Evolutionary conservation across 495 filamentous ascomycete genomes (phyloP).

Genomic region (Cercophora samala): DNA sequence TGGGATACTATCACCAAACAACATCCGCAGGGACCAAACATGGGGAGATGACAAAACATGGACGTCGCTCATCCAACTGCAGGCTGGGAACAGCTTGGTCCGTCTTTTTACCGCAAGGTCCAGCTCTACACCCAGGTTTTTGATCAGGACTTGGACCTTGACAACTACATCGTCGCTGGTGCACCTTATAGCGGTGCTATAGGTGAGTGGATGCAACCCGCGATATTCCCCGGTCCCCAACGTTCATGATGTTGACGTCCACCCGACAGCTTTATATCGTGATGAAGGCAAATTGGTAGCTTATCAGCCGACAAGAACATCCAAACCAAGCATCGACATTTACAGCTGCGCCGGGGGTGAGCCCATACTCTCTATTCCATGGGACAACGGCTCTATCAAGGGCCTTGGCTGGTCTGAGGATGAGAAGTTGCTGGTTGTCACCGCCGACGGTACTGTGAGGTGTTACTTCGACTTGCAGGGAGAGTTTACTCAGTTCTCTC

Average conservation of each 20-base stretch:
- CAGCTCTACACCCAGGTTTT: constrained; percentile 90
- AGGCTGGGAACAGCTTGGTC: constrained; percentile 89
- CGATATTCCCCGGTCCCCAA: constrained; percentile 1
- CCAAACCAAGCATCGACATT: constrained; percentile 85
- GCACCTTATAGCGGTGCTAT: constrained; percentile 94
- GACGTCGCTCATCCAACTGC: constrained; percentile 66
- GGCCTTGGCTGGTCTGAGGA: constrained; percentile 97
- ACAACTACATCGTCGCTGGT: constrained; percentile 87
- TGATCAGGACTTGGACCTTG: constrained; percentile 86
- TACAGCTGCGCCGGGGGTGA: constrained; percentile 84
- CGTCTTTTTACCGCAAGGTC: constrained; percentile 89
- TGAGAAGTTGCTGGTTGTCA: constrained; percentile 85
- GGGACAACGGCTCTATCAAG: constrained; percentile 87
- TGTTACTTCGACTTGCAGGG: constrained; percentile 90
- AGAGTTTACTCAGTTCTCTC: constrained; percentile 93
- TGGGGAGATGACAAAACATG: constrained; percentile 44
- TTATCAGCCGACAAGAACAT: constrained; percentile 64
- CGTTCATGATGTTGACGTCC: constrained; percentile 13
- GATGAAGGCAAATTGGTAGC: constrained; percentile 81
- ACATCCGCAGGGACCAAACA: constrained; percentile 10
- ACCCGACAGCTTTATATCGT: constrained; percentile 70
- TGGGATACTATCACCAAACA: not conserved
- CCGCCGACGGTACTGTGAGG: constrained; percentile 83
- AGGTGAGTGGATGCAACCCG: constrained; percentile 54
- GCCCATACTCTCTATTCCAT: constrained; percentile 64